Evolutionary conservation across 2,329 filamentous ascomycete species (phyloP).

Genomic region (Ambrosiella beaveri): DNA sequence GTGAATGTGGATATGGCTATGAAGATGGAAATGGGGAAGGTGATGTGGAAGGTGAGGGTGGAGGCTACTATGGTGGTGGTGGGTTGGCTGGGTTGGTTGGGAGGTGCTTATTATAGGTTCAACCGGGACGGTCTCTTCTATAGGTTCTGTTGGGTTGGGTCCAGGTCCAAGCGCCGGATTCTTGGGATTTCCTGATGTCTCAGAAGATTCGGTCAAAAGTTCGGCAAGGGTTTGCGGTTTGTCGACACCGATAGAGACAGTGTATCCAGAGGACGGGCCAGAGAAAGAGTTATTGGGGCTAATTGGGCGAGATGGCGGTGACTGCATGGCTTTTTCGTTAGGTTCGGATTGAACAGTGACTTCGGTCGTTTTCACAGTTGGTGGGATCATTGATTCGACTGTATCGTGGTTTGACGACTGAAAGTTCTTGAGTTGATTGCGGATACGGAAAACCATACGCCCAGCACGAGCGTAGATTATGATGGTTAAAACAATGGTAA

Average conservation of each 20-base stretch:
- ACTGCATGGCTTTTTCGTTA: not conserved
- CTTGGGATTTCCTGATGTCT: too few species aligned
- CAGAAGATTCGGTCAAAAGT: not conserved
- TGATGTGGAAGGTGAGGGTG: not conserved
- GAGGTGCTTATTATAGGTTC: not conserved
- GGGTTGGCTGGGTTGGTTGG: not conserved
- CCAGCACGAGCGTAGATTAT: conserved; percentile 31
- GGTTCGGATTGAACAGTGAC: conserved; percentile 34
- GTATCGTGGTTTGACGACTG: conserved; percentile 25
- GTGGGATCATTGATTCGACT: conserved; percentile 18
- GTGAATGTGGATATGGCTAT: not conserved
- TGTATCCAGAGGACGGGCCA: conserved; percentile 31
- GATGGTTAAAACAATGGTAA: conserved; percentile 14
- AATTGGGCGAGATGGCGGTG: not conserved
- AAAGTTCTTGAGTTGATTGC: conserved; percentile 34
- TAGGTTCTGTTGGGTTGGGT: not conserved
- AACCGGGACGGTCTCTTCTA: not conserved
- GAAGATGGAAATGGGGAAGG: not conserved
- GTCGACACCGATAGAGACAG: conserved; percentile 45
- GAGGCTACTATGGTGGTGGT: conserved; percentile 25
- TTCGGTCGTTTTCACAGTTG: conserved; percentile 34
- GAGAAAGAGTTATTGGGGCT: not conserved
- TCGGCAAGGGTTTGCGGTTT: conserved; percentile 25
- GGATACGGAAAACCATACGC: conserved; percentile 42
- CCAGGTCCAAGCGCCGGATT: not conserved